Percentiles rank a stretch among this genome's conserved stretches.
Evolutionary conservation across 495 filamentous ascomycete genomes (phyloP).

Genomic region (Mytilinidion resinicola): DNA sequence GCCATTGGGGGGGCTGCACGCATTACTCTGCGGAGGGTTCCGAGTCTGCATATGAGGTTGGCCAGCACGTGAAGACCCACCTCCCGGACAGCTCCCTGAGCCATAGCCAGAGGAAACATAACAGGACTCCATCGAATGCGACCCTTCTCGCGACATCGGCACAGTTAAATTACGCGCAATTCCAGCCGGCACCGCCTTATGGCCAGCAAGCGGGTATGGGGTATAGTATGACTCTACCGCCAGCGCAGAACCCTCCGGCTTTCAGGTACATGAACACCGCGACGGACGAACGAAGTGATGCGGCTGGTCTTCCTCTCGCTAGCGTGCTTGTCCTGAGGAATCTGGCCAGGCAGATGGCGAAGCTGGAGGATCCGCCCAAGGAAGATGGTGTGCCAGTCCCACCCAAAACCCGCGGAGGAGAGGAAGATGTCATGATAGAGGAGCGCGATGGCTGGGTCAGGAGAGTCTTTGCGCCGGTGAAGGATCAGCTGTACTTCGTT

Average conservation of each 20-base stretch:
- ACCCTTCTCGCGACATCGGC: constrained; percentile 12
- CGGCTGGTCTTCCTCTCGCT: constrained; percentile 77
- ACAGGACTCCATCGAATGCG: constrained; percentile 23
- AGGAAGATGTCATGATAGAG: constrained; percentile 7
- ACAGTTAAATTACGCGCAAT: constrained; percentile 13
- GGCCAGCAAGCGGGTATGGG: constrained; percentile 16
- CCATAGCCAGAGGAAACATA: constrained; percentile 28
- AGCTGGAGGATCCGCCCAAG: constrained; percentile 18
- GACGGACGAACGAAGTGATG: constrained; percentile 73
- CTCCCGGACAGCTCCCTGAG: constrained; percentile 43
- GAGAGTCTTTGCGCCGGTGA: constrained; percentile 39
- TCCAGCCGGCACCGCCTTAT: constrained; percentile 25
- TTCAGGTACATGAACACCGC: constrained; percentile 57
- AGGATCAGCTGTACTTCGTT: constrained; percentile 39
- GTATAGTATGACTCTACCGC: constrained; percentile 33
- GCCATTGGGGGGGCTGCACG: constrained; percentile 53
- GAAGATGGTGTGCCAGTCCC: constrained; percentile 10
- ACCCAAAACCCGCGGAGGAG: constrained; percentile 41
- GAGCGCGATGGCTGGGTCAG: constrained; percentile 50
- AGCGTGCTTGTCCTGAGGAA: constrained; percentile 84
- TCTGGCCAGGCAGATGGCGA: constrained; percentile 49
- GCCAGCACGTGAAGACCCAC: constrained; percentile 60
- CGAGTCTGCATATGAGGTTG: constrained; percentile 44
- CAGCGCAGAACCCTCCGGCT: constrained; percentile 41
- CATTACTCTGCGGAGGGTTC: constrained; percentile 46